These are phyloP conservation scores for Ophiostoma novo-ulmi DNA, from an alignment of 2,329 filamentous ascomycete genomes.

Conservation along the genomic window DNA sequence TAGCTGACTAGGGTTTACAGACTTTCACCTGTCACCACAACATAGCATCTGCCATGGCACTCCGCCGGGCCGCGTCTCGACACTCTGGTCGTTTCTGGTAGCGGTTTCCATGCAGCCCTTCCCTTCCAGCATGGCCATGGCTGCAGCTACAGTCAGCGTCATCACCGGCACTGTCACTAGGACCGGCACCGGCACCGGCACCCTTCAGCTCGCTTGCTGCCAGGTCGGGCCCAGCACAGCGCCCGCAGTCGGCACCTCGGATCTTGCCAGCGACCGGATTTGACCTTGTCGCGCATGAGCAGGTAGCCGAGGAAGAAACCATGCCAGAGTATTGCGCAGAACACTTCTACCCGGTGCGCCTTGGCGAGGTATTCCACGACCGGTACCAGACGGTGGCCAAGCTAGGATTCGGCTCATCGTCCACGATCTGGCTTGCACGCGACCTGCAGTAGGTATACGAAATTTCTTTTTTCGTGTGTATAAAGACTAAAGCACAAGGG, in stretches of 20 bases:
- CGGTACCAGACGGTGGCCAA: constrained; percentile 15
- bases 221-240: neutral
- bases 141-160: no score
- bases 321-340: neutral
- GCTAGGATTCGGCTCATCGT: constrained; percentile 11
- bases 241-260: neutral
- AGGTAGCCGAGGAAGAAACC: neutral
- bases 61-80: neutral
- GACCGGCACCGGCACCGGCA: no score
- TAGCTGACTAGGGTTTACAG: no score
- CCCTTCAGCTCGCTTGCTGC: neutral
- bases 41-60: neutral
- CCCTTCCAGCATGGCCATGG: neutral
- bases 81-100: neutral
- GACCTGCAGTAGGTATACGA: constrained; percentile 10
- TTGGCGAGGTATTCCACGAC: constrained; percentile 2
- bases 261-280: constrained; percentile 1
- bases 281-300: neutral
- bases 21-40: no score
- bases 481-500: neutral
- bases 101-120: neutral
- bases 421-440: constrained; percentile 14
- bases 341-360: constrained; percentile 8
- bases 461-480: neutral
- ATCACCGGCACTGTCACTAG: neutral